Percentiles rank a stretch among this genome's conserved stretches.
Evolutionary conservation across 306 rosid genomes (phyloP).

Genomic region (Lathyrus oleraceus): DNA sequence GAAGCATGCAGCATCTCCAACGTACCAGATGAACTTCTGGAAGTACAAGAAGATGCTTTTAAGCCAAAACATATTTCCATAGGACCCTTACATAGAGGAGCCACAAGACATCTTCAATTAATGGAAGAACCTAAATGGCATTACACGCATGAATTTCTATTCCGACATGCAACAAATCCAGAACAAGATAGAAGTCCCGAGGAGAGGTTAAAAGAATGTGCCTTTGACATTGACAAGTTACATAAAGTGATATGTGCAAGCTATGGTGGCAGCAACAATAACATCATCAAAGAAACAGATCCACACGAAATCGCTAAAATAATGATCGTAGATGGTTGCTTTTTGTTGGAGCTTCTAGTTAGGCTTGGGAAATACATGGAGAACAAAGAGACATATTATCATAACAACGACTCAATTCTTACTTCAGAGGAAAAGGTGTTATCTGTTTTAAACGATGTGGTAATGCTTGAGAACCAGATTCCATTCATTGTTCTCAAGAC

Average conservation of each 20-base stretch:
- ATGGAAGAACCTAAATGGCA: conserved; percentile 45
- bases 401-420: not conserved
- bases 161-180: not conserved
- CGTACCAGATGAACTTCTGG: conserved; percentile 25
- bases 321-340: conserved; percentile 46
- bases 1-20: conserved; percentile 30
- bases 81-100: conserved; percentile 37
- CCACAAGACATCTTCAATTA: not conserved
- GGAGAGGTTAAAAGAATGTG: not conserved
- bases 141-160: conserved; percentile 10
- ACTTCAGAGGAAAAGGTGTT: not conserved
- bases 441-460: conserved; percentile 28
- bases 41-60: conserved; percentile 1
- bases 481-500: conserved; percentile 39
- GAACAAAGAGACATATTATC: too few species aligned
- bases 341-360: conserved; percentile 36
- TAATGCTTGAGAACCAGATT: conserved; percentile 42
- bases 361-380: not conserved
- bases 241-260: not conserved
- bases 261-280: conserved; percentile 19
- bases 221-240: not conserved
- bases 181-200: not conserved
- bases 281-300: not conserved
- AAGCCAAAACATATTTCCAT: conserved; percentile 28
- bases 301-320: conserved; percentile 6